A percentile compares a stretch with the other conserved stretches of the same genome.
These are phyloP conservation scores for Rubroboletus pulcherrimus DNA, from an alignment of 768 basidiomycete genomes.

Conservation along the genomic window DNA sequence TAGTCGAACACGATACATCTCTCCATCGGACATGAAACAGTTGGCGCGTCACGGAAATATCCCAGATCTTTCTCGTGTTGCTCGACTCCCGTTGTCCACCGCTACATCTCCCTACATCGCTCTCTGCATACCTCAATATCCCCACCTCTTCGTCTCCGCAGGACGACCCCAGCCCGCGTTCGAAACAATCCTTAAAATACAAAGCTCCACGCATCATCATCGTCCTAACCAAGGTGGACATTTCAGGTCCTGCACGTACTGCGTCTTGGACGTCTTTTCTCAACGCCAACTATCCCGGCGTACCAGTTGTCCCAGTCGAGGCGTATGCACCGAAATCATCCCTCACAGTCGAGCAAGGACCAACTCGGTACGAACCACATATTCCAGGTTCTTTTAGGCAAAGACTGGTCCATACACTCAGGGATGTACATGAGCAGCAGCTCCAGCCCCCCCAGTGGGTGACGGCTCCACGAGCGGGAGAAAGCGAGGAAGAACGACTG, in stretches of 20 bases:
- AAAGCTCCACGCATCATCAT: slow-evolving; percentile 46
- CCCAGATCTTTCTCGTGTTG: slow-evolving; percentile 82
- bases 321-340: slow-evolving; percentile 58
- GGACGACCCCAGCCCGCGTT: slow-evolving; percentile 8
- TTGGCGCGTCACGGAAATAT: slow-evolving; percentile 93
- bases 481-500: slow-evolving; percentile 43
- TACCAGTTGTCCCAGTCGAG: slow-evolving; percentile 71
- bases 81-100: slow-evolving; percentile 88
- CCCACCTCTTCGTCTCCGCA: slow-evolving; percentile 2
- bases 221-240: slow-evolving; percentile 86
- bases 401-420: slow-evolving; percentile 62
- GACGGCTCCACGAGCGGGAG: slow-evolving; percentile 29
- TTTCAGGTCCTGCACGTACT: slow-evolving; percentile 63
- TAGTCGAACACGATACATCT: neutral
- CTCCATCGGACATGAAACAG: slow-evolving; percentile 35
- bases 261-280: slow-evolving; percentile 66
- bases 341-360: slow-evolving; percentile 37
- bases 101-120: slow-evolving; percentile 80
- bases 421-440: slow-evolving; percentile 61
- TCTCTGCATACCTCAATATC: slow-evolving; percentile 55
- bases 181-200: slow-evolving; percentile 33
- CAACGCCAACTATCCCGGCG: slow-evolving; percentile 45
- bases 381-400: slow-evolving; percentile 64
- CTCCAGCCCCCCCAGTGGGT: slow-evolving; percentile 64
- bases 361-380: slow-evolving; percentile 53